Evolutionary conservation across 2,329 filamentous ascomycete species (phyloP).

Genomic region (Arthrobotrys conoides): DNA sequence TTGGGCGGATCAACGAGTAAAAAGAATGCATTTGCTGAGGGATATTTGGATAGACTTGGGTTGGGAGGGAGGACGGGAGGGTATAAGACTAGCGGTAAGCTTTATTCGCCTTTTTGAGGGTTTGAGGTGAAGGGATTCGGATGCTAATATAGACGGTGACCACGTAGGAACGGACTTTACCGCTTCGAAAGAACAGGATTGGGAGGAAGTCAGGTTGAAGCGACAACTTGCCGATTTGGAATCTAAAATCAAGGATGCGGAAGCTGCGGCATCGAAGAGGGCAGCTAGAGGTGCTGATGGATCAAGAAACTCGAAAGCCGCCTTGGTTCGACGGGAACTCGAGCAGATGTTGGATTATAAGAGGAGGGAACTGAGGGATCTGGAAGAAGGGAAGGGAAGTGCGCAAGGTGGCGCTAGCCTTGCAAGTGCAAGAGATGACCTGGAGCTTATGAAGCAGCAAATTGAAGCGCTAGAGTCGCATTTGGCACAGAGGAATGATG

Average conservation of each 20-base stretch:
- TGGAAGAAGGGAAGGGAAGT: conserved; percentile 80
- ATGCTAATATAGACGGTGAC: conserved; percentile 1
- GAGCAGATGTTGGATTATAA: conserved; percentile 97
- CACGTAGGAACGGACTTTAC: conserved; percentile 83
- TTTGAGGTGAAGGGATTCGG: neutral
- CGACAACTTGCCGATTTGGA: conserved; percentile 92
- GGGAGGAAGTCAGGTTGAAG: conserved; percentile 96
- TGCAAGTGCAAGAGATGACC: conserved; percentile 80
- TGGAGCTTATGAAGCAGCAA: conserved; percentile 92
- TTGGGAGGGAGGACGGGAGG: conserved; percentile 77
- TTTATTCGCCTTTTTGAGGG: neutral
- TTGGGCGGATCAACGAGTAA: conserved; percentile 81
- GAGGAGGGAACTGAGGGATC: conserved; percentile 80
- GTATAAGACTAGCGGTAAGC: conserved; percentile 77
- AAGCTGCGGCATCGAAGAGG: conserved; percentile 78
- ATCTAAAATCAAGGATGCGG: conserved; percentile 85
- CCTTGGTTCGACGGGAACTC: conserved; percentile 91
- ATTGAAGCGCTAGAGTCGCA: conserved; percentile 90
- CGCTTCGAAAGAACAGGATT: conserved; percentile 86
- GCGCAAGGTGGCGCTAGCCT: conserved; percentile 79
- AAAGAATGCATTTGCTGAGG: conserved; percentile 97
- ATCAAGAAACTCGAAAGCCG: conserved; percentile 83
- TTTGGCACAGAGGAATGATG: conserved; percentile 80
- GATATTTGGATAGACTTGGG: conserved; percentile 91
- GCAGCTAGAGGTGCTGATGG: conserved; percentile 71